These are phyloP conservation scores for Fraxinus cuspidata DNA, from an alignment of 257 asterid genomes.

Conservation along the genomic window DNA sequence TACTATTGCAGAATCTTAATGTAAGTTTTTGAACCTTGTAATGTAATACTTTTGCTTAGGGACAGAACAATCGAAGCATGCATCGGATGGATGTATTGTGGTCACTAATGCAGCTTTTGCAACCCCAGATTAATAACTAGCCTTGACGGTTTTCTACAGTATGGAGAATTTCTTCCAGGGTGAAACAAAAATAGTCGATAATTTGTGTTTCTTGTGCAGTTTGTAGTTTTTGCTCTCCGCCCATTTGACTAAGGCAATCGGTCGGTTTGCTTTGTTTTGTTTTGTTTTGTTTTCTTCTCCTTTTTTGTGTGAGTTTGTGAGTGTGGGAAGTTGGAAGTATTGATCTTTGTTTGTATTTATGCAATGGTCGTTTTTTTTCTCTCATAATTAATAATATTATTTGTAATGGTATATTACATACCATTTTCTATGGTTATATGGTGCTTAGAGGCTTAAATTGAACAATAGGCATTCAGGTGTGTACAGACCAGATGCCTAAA, in stretches of 20 bases:
- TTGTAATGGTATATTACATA: neutral
- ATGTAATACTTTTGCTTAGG: constrained; percentile 33
- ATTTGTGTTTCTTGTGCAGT: neutral
- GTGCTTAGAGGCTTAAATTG: too few species aligned
- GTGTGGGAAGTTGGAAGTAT: neutral
- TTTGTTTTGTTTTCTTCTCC: neutral
- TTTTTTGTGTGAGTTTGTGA: neutral
- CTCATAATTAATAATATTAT: neutral
- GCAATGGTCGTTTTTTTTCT: neutral
- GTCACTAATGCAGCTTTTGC: constrained; percentile 91
- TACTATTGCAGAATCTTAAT: neutral
- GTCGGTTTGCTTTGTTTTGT: neutral
- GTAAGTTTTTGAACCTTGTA: constrained; percentile 9
- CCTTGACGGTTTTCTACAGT: neutral
- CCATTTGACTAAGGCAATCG: neutral
- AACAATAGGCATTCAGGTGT: too few species aligned
- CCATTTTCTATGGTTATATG: neutral
- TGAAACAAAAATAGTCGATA: neutral
- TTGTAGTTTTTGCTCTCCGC: neutral
- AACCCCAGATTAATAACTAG: constrained; percentile 45
- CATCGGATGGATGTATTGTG: constrained; percentile 95
- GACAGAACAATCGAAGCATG: constrained; percentile 69
- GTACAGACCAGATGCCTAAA: too few species aligned
- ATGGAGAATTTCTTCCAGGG: neutral
- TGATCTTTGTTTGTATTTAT: neutral